Conservation (phyloP, 2,329 filamentous ascomycete genomes). For the Cyclaneusma minus region DNA sequence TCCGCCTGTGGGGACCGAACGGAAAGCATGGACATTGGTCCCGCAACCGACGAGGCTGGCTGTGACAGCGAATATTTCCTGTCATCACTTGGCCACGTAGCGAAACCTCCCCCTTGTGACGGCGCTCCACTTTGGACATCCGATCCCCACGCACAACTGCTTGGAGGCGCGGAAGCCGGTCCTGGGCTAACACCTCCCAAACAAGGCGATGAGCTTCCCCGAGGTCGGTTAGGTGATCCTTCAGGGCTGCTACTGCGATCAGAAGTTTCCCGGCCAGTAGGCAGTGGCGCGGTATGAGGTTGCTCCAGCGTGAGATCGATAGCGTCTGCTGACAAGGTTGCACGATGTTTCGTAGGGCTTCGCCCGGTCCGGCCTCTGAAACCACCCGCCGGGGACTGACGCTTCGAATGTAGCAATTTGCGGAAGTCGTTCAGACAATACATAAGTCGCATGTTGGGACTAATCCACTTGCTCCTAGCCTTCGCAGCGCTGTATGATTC, state of each 20-base stretch:
- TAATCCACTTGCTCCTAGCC: slow-evolving; percentile 72
- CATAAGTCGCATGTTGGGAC: slow-evolving; percentile 83
- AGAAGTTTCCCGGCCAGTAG: no score
- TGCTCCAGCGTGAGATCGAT: slow-evolving; percentile 33
- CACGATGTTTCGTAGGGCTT: slow-evolving; percentile 43
- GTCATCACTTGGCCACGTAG: no score
- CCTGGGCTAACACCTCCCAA: no score
- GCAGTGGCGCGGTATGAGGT: slow-evolving; percentile 45
- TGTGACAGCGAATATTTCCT: no score
- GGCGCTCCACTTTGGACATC: no score
- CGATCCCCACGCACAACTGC: no score
- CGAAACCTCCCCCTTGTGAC: no score
- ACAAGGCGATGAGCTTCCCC: slow-evolving; percentile 39
- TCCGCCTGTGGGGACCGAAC: no score
- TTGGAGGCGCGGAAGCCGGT: slow-evolving; percentile 55
- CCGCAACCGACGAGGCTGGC: no score
- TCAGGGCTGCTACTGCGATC: slow-evolving; percentile 28
- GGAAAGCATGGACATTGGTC: no score
- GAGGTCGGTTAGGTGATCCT: slow-evolving; percentile 28
- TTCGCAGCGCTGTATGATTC: slow-evolving; percentile 74
- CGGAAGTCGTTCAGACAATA: slow-evolving; percentile 78
- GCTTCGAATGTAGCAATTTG: slow-evolving; percentile 41
- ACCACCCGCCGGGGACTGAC: slow-evolving; percentile 21
- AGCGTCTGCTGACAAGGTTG: slow-evolving; percentile 42
- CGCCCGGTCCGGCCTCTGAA: slow-evolving; percentile 26